Evolutionary conservation across 2,329 filamentous ascomycete species (phyloP), one percentile per base, ranked within the genome.

Genomic region (Cladosporium halotolerans): DNA sequence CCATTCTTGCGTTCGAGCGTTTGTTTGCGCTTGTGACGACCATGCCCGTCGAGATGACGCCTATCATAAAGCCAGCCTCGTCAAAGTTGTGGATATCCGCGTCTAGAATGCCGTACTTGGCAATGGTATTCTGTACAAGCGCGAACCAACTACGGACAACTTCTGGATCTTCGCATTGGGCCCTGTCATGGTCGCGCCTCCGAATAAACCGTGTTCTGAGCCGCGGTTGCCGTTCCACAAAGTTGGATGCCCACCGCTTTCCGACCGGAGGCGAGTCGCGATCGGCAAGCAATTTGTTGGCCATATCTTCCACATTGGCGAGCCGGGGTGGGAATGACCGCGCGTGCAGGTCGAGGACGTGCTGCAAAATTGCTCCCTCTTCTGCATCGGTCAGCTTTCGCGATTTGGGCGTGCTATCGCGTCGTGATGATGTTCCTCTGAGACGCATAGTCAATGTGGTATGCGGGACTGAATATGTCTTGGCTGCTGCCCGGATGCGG

Each of bases 41-140:
- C 36, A 49, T 62, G 19, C 31, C 51, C 31, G 48, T 58, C n/a
- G 33, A 33, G 28, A 59, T 59, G 4, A 57, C 44, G 10, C 61
- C 57, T 31, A 64, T 61, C 39, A 43, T 13, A 53, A 64, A 63
- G 34, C 61, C 57, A 31, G 54, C 58, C 23, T 66, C 53, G 44
- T 63, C 55, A 42, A 59, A 57, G 56, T 58, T 59, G 46, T 58
- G 56, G 19, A 59, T 56, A 42, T 58, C 45, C n/a, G 46, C 31
- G 4, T 46, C 13, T 23, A 31, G 14, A 3, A 59, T 52, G 36
- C 48, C 41, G 45, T 55, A 52, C 43, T 57, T 38, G 6, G 33
- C n/a, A 9, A 45, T 50, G 44, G 38, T 57, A 13, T 55, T 38
- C 28, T 36, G 8, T 11, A 57, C 45, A n/a, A 52, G 39, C 45